A percentile compares a stretch with the other conserved stretches of the same genome.
Evolutionary conservation across 73 alveolate species (phyloP).

Genomic region (Paramecium pentaurelia): DNA sequence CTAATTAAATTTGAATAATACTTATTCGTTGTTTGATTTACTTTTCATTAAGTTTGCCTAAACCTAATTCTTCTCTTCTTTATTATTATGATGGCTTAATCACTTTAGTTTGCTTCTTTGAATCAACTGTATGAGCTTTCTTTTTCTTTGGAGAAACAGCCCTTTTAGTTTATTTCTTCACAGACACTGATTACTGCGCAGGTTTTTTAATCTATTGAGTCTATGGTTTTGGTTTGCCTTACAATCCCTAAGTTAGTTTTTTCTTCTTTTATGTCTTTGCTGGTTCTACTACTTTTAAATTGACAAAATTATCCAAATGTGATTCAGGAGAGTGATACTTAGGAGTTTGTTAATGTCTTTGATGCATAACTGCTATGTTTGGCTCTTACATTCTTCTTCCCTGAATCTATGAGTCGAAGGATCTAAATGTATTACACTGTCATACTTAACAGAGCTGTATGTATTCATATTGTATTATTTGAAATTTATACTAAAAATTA

Average conservation of each 20-base stretch:
- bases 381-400: slow-evolving; percentile 39
- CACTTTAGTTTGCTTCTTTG: neutral
- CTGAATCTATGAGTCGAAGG: slow-evolving; percentile 20
- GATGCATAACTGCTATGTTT: neutral
- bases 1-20: neutral
- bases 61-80: neutral
- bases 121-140: neutral
- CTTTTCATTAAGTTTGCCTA: neutral
- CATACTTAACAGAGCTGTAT: slow-evolving; percentile 39
- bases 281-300: neutral
- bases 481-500: neutral
- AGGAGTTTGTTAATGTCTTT: neutral
- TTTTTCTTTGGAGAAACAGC: neutral
- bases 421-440: neutral
- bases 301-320: neutral
- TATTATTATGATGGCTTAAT: neutral
- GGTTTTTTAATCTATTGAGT: neutral
- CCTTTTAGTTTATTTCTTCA: neutral
- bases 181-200: neutral
- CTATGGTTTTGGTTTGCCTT: slow-evolving; percentile 7
- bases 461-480: neutral
- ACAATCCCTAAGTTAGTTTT: neutral
- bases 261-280: neutral
- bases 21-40: slow-evolving; percentile 9
- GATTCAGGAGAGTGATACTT: neutral